Evolutionary conservation across 768 basidiomycete species (phyloP).

Genomic region (Fibroporia radiculosa): DNA sequence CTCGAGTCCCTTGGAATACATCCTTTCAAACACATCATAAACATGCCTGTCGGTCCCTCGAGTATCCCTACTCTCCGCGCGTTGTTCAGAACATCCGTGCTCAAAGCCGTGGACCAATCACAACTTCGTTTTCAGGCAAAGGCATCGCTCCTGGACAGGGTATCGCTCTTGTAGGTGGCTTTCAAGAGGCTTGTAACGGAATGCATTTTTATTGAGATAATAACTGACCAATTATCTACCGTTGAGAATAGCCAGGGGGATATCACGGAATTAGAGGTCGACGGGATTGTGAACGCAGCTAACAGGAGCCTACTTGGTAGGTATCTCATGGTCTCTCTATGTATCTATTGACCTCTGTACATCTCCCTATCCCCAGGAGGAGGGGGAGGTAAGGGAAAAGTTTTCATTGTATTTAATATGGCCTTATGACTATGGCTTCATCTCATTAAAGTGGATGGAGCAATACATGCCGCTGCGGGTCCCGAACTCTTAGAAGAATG

Average conservation of each 20-base stretch:
- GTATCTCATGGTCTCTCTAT: constrained; percentile 7
- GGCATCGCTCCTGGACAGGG: constrained; percentile 38
- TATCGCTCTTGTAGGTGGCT: constrained; percentile 59
- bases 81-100: constrained; percentile 37
- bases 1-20: too few species aligned
- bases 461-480: constrained; percentile 75
- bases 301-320: constrained; percentile 64
- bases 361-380: constrained; percentile 42
- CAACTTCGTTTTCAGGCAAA: constrained; percentile 30
- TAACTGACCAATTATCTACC: neutral
- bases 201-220: neutral
- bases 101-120: constrained; percentile 30
- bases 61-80: constrained; percentile 51
- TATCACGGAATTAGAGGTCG: constrained; percentile 64
- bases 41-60: constrained; percentile 27
- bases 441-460: constrained; percentile 58
- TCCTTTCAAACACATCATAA: neutral
- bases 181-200: neutral
- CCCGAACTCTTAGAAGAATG: constrained; percentile 61
- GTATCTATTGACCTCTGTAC: constrained; percentile 2
- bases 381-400: constrained; percentile 51
- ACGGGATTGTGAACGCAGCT: constrained; percentile 79
- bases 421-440: neutral
- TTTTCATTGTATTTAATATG: neutral
- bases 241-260: constrained; percentile 54